Evolutionary conservation across 139 green algal genomes (phyloP), one percentile per base, ranked within the genome.

Genomic region (Volvox reticuliferus): DNA sequence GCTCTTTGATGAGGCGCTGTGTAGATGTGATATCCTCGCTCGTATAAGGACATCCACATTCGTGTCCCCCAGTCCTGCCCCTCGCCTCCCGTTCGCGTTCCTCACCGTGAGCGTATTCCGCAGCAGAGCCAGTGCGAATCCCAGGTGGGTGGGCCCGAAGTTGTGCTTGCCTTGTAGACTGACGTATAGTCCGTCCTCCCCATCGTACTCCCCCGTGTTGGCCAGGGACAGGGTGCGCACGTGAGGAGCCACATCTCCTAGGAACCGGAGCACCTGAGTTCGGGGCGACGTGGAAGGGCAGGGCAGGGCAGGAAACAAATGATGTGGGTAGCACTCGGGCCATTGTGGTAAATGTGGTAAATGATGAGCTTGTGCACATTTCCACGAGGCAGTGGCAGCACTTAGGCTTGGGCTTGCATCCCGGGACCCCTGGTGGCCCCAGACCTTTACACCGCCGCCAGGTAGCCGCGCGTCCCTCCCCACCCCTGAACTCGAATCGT

Each of bases 181-280:
- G 36, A 96, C 91, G 80, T 95, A 95, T 20, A 96, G 92, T 26
- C 93, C 92, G 0, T 96, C 95, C 32, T 97, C 94, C 65, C 85
- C 90, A 65, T 75, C 80, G 26, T 91, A 86, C 3, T 61, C 71
- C 80, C 96, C 95, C 32, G 79, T 94, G 92, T 97, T 96, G 50
- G 81, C 89, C 36, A 97, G 69, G 13, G 93, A 77, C n/a, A 97
- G 79, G 20, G 83, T 65, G 30, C 20, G 86, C n/a, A 95, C 80
- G 81, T 55, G 79, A 3, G 75, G 26, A 24, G 90, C 82, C 30
- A 93, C 92, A 71, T 67, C 1, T 6, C 79, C 24, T 30, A 96
- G 86, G 87, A 97, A 97, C 61, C 91, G 73, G 19, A 96, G 36
- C 22, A 97, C 89, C 67, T 94, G 94, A 12, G 44, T 21, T 28